A percentile compares a stretch with the other conserved stretches of the same genome.
These are phyloP conservation scores for Tolypocladium pustulatum DNA, from an alignment of 2,329 filamentous ascomycete species.

Conservation along the genomic window DNA sequence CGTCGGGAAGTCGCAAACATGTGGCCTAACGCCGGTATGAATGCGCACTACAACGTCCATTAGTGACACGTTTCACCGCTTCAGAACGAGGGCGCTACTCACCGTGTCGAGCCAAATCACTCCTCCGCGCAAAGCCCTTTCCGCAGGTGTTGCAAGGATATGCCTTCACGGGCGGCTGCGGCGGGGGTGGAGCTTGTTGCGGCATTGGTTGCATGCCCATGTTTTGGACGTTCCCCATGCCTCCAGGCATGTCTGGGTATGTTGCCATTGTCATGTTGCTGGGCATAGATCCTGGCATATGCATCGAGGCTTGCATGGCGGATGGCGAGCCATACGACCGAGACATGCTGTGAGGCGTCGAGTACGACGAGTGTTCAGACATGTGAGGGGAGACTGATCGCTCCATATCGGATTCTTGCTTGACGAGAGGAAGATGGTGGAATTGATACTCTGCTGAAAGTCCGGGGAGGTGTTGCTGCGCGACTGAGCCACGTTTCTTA, in stretches of 20 bases:
- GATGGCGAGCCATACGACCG: conserved; percentile 43
- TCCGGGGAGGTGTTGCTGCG: conserved; percentile 20
- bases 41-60: conserved; percentile 66
- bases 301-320: conserved; percentile 38
- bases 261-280: conserved; percentile 29
- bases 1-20: conserved; percentile 78
- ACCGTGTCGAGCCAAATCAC: conserved; percentile 93
- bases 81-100: background rate
- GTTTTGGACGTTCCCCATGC: conserved; percentile 23
- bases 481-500: conserved; percentile 29
- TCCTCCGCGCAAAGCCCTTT: conserved; percentile 87
- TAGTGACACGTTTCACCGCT: background rate
- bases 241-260: conserved; percentile 22
- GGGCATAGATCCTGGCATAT: conserved; percentile 32
- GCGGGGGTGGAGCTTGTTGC: conserved; percentile 19
- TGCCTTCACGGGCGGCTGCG: conserved; percentile 44
- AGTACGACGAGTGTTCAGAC: conserved; percentile 49
- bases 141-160: conserved; percentile 84
- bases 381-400: conserved; percentile 48
- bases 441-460: conserved; percentile 19
- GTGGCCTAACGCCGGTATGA: conserved; percentile 81
- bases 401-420: conserved; percentile 33
- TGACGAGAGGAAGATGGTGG: conserved; percentile 21
- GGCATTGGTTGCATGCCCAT: conserved; percentile 28
- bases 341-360: conserved; percentile 34